A percentile compares a stretch with the other conserved stretches of the same genome.
Evolutionary conservation across 208 protist species (phyloP).

Genomic region (Angomonas deanei): DNA sequence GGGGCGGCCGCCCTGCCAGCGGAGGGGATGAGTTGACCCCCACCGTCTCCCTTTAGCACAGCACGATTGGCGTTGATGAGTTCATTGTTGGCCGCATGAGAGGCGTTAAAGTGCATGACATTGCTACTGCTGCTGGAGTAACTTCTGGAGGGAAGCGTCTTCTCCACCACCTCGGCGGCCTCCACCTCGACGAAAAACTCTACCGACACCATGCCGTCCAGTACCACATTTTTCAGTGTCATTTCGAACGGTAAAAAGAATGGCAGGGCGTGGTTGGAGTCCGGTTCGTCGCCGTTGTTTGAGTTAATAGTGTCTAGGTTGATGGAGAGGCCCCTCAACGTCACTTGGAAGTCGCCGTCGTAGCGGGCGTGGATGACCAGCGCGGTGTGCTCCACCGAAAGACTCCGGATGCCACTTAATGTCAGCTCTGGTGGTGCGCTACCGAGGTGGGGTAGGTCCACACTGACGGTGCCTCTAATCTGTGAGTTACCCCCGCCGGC

Average conservation of each 20-base stretch:
- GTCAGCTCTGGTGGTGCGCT: conserved; percentile 61
- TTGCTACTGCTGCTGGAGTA: neutral
- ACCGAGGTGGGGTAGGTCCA: conserved; percentile 72
- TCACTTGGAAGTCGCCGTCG: conserved; percentile 70
- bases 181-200: conserved; percentile 76
- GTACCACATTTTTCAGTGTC: conserved; percentile 66
- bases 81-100: conserved; percentile 1
- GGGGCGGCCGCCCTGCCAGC: neutral
- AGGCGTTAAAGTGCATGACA: neutral
- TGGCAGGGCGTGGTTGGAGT: conserved; percentile 60
- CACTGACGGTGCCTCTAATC: conserved; percentile 66
- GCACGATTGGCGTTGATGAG: neutral
- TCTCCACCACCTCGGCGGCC: neutral
- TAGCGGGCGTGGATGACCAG: conserved; percentile 83
- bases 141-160: neutral
- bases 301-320: conserved; percentile 80
- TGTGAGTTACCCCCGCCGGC: conserved; percentile 48
- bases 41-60: neutral
- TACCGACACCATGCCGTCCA: conserved; percentile 78
- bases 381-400: conserved; percentile 72
- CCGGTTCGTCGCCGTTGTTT: conserved; percentile 44
- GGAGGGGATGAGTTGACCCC: neutral
- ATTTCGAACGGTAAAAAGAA: conserved; percentile 87
- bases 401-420: conserved; percentile 64
- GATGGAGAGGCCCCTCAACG: conserved; percentile 70